These are phyloP conservation scores for Venturia pyrina DNA, from an alignment of 2,329 filamentous ascomycete genomes.

Conservation along the genomic window DNA sequence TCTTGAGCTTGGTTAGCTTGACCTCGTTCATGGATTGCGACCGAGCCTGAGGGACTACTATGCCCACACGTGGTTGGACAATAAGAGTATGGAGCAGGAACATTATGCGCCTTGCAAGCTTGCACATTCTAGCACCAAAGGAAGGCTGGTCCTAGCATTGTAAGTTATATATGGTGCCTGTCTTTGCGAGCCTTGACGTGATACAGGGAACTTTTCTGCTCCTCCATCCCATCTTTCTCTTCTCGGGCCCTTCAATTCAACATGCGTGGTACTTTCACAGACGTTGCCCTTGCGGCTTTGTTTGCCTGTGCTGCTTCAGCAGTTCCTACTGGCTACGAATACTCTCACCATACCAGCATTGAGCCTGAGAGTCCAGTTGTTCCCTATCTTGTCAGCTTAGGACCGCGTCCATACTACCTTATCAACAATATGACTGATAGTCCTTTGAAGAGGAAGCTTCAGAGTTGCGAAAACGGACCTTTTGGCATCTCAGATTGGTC, in stretches of 20 bases:
- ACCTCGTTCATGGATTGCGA: slow-evolving; percentile 1
- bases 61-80: background rate
- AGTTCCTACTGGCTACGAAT: background rate
- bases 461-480: slow-evolving; percentile 26
- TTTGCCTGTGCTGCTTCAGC: background rate
- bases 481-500: slow-evolving; percentile 26
- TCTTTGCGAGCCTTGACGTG: background rate
- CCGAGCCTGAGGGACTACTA: background rate
- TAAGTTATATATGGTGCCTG: slow-evolving; percentile 3
- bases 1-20: slow-evolving; percentile 5
- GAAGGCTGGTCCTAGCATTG: background rate
- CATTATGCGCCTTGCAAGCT: background rate
- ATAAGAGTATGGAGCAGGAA: background rate
- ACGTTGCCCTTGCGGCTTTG: slow-evolving; percentile 1
- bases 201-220: background rate
- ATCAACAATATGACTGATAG: slow-evolving; percentile 29
- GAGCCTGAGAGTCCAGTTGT: background rate
- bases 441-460: slow-evolving; percentile 27
- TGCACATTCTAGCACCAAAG: background rate
- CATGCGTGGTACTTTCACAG: slow-evolving; percentile 2
- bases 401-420: slow-evolving; percentile 26
- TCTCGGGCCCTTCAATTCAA: background rate
- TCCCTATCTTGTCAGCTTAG: slow-evolving; percentile 16
- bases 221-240: background rate
- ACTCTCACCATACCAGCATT: slow-evolving; percentile 7